Evolutionary conservation across 257 asterid genomes (phyloP).

Genomic region (Nicotiana obtusifolia): DNA sequence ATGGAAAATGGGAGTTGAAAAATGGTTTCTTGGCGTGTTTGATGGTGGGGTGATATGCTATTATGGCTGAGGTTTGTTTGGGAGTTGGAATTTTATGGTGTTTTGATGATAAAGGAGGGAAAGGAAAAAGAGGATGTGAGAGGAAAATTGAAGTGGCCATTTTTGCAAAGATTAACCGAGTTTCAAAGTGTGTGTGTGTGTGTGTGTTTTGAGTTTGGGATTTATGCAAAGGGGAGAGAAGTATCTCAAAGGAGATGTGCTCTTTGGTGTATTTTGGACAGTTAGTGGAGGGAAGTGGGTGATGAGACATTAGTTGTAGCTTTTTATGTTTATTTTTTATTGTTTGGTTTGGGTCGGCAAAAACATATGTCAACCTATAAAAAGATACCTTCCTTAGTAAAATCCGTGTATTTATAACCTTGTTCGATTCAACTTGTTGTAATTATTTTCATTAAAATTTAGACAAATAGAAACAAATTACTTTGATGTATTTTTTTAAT

Average conservation of each 20-base stretch:
- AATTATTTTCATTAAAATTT: background rate
- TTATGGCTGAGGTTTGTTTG: background rate
- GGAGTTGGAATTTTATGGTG: background rate
- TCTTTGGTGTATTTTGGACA: constrained; percentile 17
- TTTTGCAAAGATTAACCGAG: background rate
- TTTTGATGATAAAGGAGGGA: constrained; percentile 1
- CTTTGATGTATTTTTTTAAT: background rate
- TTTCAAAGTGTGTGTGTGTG: background rate
- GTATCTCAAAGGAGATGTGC: constrained; percentile 22
- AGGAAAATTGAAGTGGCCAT: constrained; percentile 24
- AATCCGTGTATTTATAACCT: too few species aligned
- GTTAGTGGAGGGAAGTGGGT: constrained; percentile 6
- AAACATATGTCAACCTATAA: background rate
- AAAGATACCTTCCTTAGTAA: background rate
- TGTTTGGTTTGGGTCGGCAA: background rate
- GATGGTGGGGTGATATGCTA: background rate
- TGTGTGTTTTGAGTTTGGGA: background rate
- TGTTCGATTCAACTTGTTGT: background rate
- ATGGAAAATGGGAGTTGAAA: background rate
- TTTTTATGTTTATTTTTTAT: background rate
- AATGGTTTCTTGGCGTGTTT: background rate
- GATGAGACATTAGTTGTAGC: background rate
- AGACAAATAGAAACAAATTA: background rate
- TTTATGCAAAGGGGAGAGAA: background rate
- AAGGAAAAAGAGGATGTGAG: constrained; percentile 10